Evolutionary conservation across 179 eudicot species (phyloP).

Genomic region (Pouteria campechiana): DNA sequence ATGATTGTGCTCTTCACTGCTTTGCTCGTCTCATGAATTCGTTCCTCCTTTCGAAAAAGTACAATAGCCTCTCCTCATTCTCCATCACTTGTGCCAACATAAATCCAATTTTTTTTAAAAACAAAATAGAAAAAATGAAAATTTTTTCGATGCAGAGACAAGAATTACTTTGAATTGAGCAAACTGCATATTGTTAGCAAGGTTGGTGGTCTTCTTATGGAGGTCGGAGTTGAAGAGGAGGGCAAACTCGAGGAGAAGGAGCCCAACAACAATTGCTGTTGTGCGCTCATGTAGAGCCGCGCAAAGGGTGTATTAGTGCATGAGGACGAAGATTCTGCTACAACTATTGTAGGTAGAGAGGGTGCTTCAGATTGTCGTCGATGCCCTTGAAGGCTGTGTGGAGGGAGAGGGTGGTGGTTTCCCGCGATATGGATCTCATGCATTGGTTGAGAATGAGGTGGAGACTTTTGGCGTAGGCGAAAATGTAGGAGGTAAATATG

Average conservation of each 20-base stretch:
- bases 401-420: constrained; percentile 25
- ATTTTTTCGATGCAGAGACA: no score
- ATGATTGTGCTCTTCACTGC: constrained; percentile 53
- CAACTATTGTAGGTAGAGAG: constrained; percentile 24
- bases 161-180: constrained; percentile 36
- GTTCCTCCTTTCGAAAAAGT: constrained; percentile 45
- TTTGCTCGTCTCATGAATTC: constrained; percentile 34
- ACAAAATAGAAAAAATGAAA: no score
- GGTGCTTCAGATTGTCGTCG: constrained; percentile 27
- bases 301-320: constrained; percentile 33
- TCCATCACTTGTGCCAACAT: constrained; percentile 50
- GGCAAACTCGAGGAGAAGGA: constrained; percentile 41
- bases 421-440: constrained; percentile 15
- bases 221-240: constrained; percentile 25
- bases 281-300: constrained; percentile 32
- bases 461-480: constrained; percentile 34
- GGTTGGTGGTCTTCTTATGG: constrained; percentile 39
- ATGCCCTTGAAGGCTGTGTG: constrained; percentile 44
- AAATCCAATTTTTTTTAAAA: no score
- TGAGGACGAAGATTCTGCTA: constrained; percentile 45
- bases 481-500: no score
- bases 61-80: constrained; percentile 44
- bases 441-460: constrained; percentile 23
- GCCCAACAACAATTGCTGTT: constrained; percentile 47
- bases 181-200: constrained; percentile 49